Conservation (phyloP, 192 early-diverging fungal species). For the Gigaspora rosea region DNA sequence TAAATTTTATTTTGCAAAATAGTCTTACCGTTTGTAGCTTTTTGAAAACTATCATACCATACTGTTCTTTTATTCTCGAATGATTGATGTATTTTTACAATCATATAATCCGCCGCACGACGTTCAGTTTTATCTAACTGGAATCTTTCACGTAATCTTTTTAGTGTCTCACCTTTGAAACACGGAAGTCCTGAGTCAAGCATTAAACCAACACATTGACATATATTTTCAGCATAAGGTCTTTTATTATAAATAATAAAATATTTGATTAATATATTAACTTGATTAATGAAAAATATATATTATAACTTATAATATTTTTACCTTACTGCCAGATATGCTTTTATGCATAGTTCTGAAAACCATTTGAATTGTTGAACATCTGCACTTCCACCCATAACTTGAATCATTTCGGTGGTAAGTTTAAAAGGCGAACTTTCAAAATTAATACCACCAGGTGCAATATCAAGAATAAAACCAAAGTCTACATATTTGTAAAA, state of each 20-base stretch:
- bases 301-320: not conserved
- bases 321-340: conserved; percentile 80
- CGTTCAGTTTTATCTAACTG: conserved; percentile 87
- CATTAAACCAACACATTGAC: conserved; percentile 90
- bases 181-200: conserved; percentile 95
- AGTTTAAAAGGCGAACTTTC: conserved; percentile 98
- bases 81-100: conserved; percentile 81
- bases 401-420: conserved; percentile 94
- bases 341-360: conserved; percentile 87
- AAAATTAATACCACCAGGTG: conserved; percentile 96
- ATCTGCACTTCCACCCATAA: conserved; percentile 89
- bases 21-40: conserved; percentile 71
- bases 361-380: conserved; percentile 86
- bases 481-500: conserved; percentile 68
- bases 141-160: conserved; percentile 84
- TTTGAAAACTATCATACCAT: conserved; percentile 81
- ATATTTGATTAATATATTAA: not conserved
- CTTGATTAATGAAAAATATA: conserved; percentile 27
- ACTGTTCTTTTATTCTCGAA: conserved; percentile 92
- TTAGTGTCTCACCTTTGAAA: conserved; percentile 95
- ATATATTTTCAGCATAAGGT: conserved; percentile 90
- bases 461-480: conserved; percentile 97
- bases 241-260: conserved; percentile 38
- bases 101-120: conserved; percentile 95
- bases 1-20: not conserved